These are phyloP conservation scores for Parascedosporium putredinis DNA, from an alignment of 2,329 filamentous ascomycete species.

Conservation along the genomic window DNA sequence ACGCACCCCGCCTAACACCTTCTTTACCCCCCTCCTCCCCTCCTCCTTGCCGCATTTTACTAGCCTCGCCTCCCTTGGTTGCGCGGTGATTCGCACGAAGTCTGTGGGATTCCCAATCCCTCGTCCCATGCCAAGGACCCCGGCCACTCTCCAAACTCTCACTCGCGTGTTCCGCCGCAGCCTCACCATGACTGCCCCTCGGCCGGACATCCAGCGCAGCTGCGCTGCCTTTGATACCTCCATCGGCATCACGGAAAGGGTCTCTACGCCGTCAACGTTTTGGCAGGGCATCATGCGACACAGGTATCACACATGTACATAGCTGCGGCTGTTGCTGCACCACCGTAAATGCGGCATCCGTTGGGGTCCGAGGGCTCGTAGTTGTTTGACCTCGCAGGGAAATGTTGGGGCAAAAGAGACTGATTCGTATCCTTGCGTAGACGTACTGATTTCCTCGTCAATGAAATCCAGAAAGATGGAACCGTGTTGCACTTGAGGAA, in stretches of 20 bases:
- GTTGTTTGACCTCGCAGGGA: not conserved
- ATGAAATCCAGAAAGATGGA: conserved; percentile 72
- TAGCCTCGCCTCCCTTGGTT: too few species aligned
- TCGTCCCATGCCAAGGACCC: not conserved
- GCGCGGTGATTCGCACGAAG: too few species aligned
- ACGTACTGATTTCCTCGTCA: conserved; percentile 88
- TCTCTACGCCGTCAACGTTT: conserved; percentile 24
- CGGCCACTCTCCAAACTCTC: not conserved
- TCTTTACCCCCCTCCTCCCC: too few species aligned
- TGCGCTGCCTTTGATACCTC: conserved; percentile 21
- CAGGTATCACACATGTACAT: conserved; percentile 7
- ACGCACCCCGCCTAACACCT: too few species aligned
- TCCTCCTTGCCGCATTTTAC: too few species aligned
- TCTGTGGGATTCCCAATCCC: not conserved
- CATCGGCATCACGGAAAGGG: conserved; percentile 29
- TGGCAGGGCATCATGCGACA: conserved; percentile 23
- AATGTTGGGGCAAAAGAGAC: not conserved
- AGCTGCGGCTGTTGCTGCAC: not conserved
- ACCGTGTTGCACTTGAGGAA: conserved; percentile 59
- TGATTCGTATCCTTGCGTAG: conserved; percentile 24
- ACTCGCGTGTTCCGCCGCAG: not conserved
- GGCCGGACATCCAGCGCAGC: conserved; percentile 7
- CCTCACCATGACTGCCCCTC: not conserved
- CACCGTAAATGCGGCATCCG: not conserved
- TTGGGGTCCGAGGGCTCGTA: not conserved